Evolutionary conservation across 2,329 filamentous ascomycete species (phyloP), one percentile per base, ranked within the genome.

Genomic region (Aspergillus sp.): DNA sequence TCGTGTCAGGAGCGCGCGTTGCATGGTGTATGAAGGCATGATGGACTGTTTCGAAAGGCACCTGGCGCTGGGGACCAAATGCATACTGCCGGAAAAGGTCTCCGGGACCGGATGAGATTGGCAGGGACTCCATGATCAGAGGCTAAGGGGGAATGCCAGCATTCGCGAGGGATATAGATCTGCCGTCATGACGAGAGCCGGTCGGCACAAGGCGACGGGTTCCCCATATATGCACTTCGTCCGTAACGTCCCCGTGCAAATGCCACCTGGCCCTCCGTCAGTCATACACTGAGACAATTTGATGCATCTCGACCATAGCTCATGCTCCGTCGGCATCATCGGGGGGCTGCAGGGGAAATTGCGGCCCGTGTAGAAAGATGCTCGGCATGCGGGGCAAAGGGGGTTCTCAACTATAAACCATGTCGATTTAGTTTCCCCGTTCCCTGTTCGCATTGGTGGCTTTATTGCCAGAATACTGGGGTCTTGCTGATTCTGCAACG

Each of bases 11-110:
- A 13, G 17, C 30, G 3, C 32, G 22, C 3, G 20, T 40, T 1
- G 52, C 52, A 51, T 49, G 35, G 35, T 54, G 33, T 33, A 52
- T 48, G 33, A 54, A 54, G 13, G 52, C 52, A 11, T 52, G 38
- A 17, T 54, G 52, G 13, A 51, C 45, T 4, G 49, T 54, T 9
- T 24, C 19, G 26, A 51, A 54, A 2, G 52, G 52, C 24, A 54
- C 33, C 11, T 14, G 2, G 7, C 20, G 5, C 16, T 46, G 14
- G 10, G 35, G 17, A 2, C 52, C 49, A 9, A 54, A 46, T 9
- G 45, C 49, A 19, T 48, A 50, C 6, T 35, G 19, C n/a, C 20
- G 47, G 26, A 51, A 54, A 35, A 51, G 19, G 20, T 47, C 22
- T 13, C 38, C 35, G 35, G 35, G 35, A 38, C 35, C 8, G 35